Percentiles rank a stretch among this genome's conserved stretches.
These are phyloP conservation scores for Lactifluus volemus DNA, from an alignment of 768 basidiomycete genomes.

Conservation along the genomic window DNA sequence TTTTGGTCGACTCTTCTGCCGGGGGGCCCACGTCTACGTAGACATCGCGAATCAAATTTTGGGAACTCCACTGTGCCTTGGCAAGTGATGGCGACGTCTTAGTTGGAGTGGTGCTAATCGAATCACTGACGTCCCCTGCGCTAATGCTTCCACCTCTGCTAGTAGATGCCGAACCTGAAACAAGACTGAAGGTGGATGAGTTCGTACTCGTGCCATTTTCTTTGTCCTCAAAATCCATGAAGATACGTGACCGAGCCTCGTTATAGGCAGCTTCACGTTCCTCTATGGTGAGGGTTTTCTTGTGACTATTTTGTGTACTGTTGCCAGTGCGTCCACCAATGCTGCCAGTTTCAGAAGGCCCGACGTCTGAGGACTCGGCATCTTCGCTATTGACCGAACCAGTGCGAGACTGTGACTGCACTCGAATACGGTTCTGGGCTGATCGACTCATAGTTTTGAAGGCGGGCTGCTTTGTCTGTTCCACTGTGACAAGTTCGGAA, in stretches of 20 bases:
- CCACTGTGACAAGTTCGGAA: conserved; percentile 70
- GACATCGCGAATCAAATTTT: not conserved
- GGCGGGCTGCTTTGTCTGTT: conserved; percentile 59
- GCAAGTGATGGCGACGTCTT: conserved; percentile 33
- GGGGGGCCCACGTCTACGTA: too few relatives aligned
- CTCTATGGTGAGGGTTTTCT: conserved; percentile 71
- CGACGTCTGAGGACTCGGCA: conserved; percentile 65
- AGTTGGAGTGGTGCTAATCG: conserved; percentile 61
- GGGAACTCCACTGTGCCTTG: too few relatives aligned
- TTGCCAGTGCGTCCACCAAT: conserved; percentile 61
- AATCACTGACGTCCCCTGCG: conserved; percentile 57
- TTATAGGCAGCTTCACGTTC: conserved; percentile 88
- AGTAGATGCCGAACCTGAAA: conserved; percentile 57
- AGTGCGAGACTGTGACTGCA: conserved; percentile 57
- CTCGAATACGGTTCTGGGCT: conserved; percentile 42
- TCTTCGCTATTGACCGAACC: conserved; percentile 71
- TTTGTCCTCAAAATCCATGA: conserved; percentile 75
- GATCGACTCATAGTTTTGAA: conserved; percentile 84
- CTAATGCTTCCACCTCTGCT: conserved; percentile 49
- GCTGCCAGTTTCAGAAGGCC: conserved; percentile 76
- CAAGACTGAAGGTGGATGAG: conserved; percentile 64
- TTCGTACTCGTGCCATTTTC: conserved; percentile 68
- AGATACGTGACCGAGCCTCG: conserved; percentile 77
- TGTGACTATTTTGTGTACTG: conserved; percentile 44
- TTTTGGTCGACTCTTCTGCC: too few relatives aligned